Conservation (phyloP, 306 rosid genomes). For the Quercus wislizeni region DNA sequence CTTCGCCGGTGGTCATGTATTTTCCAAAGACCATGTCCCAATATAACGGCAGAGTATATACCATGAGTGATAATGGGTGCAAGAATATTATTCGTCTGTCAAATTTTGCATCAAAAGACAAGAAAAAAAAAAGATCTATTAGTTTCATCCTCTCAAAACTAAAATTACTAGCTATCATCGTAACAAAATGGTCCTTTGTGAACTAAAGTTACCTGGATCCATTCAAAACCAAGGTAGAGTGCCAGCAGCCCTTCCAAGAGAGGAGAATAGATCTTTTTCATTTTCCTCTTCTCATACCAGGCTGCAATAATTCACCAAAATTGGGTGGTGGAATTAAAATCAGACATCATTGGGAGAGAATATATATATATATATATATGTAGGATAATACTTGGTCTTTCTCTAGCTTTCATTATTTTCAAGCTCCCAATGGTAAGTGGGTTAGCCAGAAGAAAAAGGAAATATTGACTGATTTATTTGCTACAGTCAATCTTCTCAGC, state of each 20-base stretch:
- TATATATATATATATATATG: neutral
- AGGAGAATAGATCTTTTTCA: constrained; percentile 92
- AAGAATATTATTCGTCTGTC: constrained; percentile 85
- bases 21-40: constrained; percentile 98
- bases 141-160: constrained; percentile 18
- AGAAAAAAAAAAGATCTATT: neutral
- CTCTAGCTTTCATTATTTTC: too few species aligned
- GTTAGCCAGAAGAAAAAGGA: too few species aligned
- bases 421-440: too few species aligned
- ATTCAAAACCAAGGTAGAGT: constrained; percentile 93
- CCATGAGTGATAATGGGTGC: constrained; percentile 95
- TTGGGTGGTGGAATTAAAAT: constrained; percentile 8
- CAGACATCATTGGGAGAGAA: neutral
- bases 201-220: constrained; percentile 70
- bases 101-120: constrained; percentile 21
- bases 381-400: neutral
- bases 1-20: constrained; percentile 78
- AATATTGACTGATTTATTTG: neutral
- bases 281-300: constrained; percentile 89
- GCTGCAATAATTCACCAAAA: constrained; percentile 53
- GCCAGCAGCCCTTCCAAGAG: constrained; percentile 92
- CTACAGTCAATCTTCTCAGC: neutral
- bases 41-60: constrained; percentile 80
- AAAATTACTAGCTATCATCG: neutral
- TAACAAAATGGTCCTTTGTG: neutral